These are phyloP conservation scores for Acacia confusa DNA, from an alignment of 306 rosid genomes.

Conservation along the genomic window DNA sequence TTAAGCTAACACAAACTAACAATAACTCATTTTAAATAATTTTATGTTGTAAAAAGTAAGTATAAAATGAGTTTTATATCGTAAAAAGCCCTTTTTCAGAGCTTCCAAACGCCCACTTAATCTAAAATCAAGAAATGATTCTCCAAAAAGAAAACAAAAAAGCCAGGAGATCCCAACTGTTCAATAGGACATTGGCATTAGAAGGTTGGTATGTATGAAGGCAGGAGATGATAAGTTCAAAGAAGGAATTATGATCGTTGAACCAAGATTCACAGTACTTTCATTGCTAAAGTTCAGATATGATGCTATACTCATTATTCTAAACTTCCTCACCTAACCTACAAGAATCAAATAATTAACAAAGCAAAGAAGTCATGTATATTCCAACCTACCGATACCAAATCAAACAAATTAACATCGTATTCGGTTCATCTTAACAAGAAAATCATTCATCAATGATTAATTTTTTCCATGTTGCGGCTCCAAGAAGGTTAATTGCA, in stretches of 20 bases:
- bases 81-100: no score
- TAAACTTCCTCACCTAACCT: not conserved
- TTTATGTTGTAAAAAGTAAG: no score
- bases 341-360: not conserved
- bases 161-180: not conserved
- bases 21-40: no score
- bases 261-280: not conserved
- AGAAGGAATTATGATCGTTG: not conserved
- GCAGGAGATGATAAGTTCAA: not conserved
- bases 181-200: not conserved
- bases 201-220: not conserved
- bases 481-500: not conserved
- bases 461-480: not conserved
- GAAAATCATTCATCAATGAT: not conserved
- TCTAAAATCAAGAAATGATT: no score
- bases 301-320: not conserved
- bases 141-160: no score
- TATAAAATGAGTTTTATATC: no score
- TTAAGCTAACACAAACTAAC: no score
- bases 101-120: no score
- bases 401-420: not conserved
- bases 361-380: not conserved
- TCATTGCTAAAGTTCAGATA: not conserved
- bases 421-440: not conserved
- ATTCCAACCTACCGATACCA: not conserved